Percentiles rank a stretch among this genome's conserved stretches.
Evolutionary conservation across 805 yeast genomes (phyloP).

Genomic region (Kuraishia borneana): DNA sequence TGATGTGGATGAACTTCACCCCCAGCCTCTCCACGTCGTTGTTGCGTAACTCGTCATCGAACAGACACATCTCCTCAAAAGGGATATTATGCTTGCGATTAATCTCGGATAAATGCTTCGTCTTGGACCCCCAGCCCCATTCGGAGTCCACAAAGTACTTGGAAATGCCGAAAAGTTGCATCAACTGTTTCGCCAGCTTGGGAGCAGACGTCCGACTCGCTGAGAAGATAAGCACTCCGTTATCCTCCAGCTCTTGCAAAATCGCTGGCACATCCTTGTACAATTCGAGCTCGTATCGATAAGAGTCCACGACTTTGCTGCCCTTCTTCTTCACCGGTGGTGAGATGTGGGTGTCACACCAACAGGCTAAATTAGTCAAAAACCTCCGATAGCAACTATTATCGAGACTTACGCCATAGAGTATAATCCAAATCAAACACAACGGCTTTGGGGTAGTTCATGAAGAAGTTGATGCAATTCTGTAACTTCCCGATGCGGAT

Average conservation of each 20-base stretch:
- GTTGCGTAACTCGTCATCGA: constrained; percentile 75
- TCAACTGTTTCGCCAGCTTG: constrained; percentile 54
- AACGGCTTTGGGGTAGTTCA: constrained; percentile 36
- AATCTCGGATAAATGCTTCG: constrained; percentile 40
- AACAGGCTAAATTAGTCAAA: constrained; percentile 23
- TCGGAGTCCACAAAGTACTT: constrained; percentile 49
- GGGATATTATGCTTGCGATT: constrained; percentile 34
- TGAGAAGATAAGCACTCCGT: constrained; percentile 42
- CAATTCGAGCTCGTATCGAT: constrained; percentile 44
- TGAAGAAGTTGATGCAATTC: no score
- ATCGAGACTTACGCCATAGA: constrained; percentile 47
- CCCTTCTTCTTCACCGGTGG: constrained; percentile 33
- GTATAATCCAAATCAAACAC: constrained; percentile 74
- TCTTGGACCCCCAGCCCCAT: constrained; percentile 61
- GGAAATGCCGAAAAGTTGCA: constrained; percentile 40
- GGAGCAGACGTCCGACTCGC: constrained; percentile 82
- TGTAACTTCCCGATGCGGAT: no score
- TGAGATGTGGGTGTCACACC: constrained; percentile 70
- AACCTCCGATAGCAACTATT: constrained; percentile 6
- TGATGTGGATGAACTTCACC: constrained; percentile 56
- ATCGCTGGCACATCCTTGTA: constrained; percentile 63
- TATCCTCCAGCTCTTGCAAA: constrained; percentile 34
- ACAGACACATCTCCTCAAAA: constrained; percentile 40
- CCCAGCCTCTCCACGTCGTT: constrained; percentile 64
- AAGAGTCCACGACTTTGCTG: constrained; percentile 33